These are phyloP conservation scores for Melanomma pulvis-pyrius DNA, from an alignment of 495 filamentous ascomycete species.

Conservation along the genomic window DNA sequence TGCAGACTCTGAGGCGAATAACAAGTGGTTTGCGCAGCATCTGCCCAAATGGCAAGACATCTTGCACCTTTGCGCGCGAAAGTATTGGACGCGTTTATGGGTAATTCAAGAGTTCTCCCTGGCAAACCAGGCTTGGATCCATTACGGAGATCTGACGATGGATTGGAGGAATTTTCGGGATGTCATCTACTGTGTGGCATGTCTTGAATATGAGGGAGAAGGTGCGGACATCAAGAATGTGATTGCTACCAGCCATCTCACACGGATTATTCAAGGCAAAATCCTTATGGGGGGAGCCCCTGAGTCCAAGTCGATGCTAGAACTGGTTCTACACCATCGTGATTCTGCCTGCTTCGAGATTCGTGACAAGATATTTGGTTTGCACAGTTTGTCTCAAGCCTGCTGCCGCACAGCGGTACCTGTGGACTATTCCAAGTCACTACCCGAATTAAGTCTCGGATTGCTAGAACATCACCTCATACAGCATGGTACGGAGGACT, in stretches of 20 bases:
- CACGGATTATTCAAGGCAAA: too few relatives aligned
- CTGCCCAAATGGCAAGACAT: background rate
- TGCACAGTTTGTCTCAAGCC: background rate
- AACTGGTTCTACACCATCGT: background rate
- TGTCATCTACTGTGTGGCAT: background rate
- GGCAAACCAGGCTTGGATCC: background rate
- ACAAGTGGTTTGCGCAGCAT: background rate
- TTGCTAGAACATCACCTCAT: background rate
- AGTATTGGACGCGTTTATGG: slow-evolving; percentile 4
- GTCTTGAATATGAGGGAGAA: too few relatives aligned
- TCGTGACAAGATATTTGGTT: background rate
- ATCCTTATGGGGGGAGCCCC: too few relatives aligned
- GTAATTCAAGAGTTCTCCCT: slow-evolving; percentile 1
- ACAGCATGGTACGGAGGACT: background rate
- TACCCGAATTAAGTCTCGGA: background rate
- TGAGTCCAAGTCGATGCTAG: background rate
- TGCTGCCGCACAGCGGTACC: background rate
- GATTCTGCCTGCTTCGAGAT: background rate
- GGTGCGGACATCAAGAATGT: too few relatives aligned
- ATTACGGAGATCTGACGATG: background rate
- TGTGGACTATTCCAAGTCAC: background rate
- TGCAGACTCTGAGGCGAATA: too few relatives aligned
- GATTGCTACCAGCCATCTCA: too few relatives aligned
- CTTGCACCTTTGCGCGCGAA: background rate
- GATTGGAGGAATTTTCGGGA: background rate